Evolutionary conservation across 2,329 filamentous ascomycete species (phyloP), one percentile per base, ranked within the genome.

Genomic region (Scytalidium sp.): DNA sequence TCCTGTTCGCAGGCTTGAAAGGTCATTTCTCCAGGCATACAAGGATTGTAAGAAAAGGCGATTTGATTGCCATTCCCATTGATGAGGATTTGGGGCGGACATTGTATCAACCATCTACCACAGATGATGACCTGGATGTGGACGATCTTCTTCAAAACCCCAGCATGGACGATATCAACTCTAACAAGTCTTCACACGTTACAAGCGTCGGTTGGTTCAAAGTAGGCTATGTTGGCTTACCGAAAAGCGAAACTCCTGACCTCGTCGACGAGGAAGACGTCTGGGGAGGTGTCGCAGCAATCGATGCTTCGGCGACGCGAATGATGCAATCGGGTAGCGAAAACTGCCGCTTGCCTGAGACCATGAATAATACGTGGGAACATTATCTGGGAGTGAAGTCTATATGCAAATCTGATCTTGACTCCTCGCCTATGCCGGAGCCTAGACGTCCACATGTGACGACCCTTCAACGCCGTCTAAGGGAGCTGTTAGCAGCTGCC

Each of bases 321-420:
- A 93, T 97, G 77, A 88, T 92, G 51, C 91, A 96, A 63, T 91
- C 92, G 29, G 94, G 94, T 3, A 95, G 87, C 56, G 89, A 91
- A 62, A 88, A 88, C 42, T 86, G 88, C 61, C 85, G 86, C 46
- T 78, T 96, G 6, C 93, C 93, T 0, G 83, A 88, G 6, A 85
- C 84, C 1, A 81, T 85, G 54, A 81, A 83, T 50, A 96, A 82
- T 64, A 84, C 83, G 17, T 97, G 93, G 92, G 87, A 88, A 55
- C 95, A 92, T 65, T 99, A 97, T 68, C 78, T 97, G 1, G 89
- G 90, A 1, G 76, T 89, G 48, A 89, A 84, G 67, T 82, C 82
- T 54, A 71, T 81, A 11, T 85, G 87, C 0, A 80, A 72, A 45
- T 71, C 73, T 9, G 61, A 67, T 3, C 62, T 64, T 2, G 72